Base-by-base conservation (phyloP, 2,329 filamentous ascomycete genomes). In the Fusarium tanahbumbuense region DNA sequence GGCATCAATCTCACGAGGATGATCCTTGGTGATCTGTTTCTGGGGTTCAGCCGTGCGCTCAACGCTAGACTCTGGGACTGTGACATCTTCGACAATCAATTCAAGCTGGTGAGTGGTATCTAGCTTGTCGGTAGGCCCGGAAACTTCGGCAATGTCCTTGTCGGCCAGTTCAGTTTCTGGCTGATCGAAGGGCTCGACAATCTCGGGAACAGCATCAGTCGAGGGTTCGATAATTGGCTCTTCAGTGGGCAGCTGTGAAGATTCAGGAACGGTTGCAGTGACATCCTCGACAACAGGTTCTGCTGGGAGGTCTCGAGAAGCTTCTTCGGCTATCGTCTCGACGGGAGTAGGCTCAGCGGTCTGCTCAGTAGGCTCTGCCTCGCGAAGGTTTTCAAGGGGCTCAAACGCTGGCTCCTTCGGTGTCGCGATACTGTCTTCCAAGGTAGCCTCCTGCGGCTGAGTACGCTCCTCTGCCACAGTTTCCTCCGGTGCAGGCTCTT, bases 321-420 rank as follows among this genome's bases (percentile, higher is more conserved):
- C 13, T 20, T 50, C 58, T 42, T 69, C 56, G 13, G 23, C 16
- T 13, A 50, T 20, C 18, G 40, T 32, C 23, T 56, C 62, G 20
- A 41, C 25, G 30, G 44, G 28, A 32, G 32, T 32, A 47, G 32
- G 28, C 45, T 65, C 60, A 5, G 27, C 23, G 25, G 28, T 16
- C 23, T 47, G 40, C 18, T 59, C 11, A 8, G 18, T 32, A 2
- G 32, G 23, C 16, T 20, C n/a, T 15, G 18, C n/a, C 11, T 56
- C 56, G 30, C 65, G 32, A 48, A 40, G 15, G 47, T 56, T 28
- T 20, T 22, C 20, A 8, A 42, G 32, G 10, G 23, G 48, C 37
- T 12, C 67, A 44, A 32, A 12, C 27, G 27, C 44, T 47, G 40
- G 27, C 23, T 72, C 63, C 47, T 70, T 56, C 22, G 25, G 11